Evolutionary conservation across 495 filamentous ascomycete genomes (phyloP).

Genomic region (Mycothermus thermophilus): DNA sequence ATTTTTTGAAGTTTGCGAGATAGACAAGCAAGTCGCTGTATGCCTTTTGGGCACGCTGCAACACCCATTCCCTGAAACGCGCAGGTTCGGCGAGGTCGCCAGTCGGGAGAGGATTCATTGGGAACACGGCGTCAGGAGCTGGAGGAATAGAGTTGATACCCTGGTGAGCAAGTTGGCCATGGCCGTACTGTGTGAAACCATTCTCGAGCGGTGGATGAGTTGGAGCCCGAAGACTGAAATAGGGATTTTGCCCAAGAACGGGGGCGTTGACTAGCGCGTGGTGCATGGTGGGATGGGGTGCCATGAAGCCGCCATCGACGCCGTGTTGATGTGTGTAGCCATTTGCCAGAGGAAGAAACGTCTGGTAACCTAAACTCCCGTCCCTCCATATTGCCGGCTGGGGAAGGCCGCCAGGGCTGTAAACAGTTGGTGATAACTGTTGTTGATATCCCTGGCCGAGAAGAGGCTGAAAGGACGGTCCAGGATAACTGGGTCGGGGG

Average conservation of each 20-base stretch:
- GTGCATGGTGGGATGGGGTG: conserved; percentile 14
- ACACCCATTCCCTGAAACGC: conserved; percentile 65
- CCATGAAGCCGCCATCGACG: conserved; percentile 22
- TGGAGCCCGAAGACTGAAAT: conserved; percentile 15
- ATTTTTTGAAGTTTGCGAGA: conserved; percentile 50
- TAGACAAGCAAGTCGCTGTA: conserved; percentile 76
- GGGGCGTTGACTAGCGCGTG: conserved; percentile 12
- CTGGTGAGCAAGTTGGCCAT: conserved; percentile 8
- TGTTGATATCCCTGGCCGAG: conserved; percentile 60
- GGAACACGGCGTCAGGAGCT: conserved; percentile 3
- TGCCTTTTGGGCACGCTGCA: conserved; percentile 73
- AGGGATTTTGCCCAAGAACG: conserved; percentile 16
- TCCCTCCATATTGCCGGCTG: conserved; percentile 65
- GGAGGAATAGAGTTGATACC: conserved; percentile 10
- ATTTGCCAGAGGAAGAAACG: conserved; percentile 18
- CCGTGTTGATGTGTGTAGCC: conserved; percentile 20
- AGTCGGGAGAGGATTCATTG: neutral
- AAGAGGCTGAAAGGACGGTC: conserved; percentile 48
- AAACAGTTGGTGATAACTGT: conserved; percentile 54
- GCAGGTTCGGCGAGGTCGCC: conserved; percentile 27
- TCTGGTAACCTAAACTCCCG: conserved; percentile 34
- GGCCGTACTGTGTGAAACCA: conserved; percentile 16
- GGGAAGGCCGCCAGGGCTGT: conserved; percentile 56
- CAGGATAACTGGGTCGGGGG: conserved; percentile 25
- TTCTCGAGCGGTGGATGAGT: conserved; percentile 20